A percentile compares a stretch with the other conserved stretches of the same genome.
Evolutionary conservation across 495 filamentous ascomycete genomes (phyloP).

Genomic region (Pseudoneurospora amorphoporcata): DNA sequence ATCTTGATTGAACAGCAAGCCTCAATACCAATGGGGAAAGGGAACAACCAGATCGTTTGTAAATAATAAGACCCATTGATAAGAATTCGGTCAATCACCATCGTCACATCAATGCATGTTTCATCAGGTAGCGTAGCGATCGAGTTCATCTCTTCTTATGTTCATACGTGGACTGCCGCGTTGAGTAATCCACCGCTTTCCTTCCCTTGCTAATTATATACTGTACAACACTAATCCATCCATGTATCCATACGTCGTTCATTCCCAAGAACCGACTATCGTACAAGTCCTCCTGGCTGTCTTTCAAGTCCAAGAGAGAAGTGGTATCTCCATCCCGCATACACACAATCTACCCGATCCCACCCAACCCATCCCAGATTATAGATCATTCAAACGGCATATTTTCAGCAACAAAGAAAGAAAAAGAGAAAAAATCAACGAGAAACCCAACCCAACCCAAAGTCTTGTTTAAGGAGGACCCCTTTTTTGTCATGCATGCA

Average conservation of each 20-base stretch:
- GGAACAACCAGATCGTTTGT: too few relatives aligned
- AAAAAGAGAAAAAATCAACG: neutral
- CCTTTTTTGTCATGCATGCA: neutral
- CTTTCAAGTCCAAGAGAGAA: neutral
- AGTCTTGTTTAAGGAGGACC: neutral
- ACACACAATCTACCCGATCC: neutral
- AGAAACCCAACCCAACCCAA: neutral
- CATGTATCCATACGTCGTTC: neutral
- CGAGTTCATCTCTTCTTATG: neutral
- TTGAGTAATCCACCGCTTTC: neutral
- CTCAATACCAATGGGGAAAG: too few relatives aligned
- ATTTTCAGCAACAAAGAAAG: neutral
- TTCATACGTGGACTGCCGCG: neutral
- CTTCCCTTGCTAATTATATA: neutral
- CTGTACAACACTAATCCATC: neutral
- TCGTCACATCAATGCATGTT: too few relatives aligned
- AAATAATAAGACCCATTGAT: too few relatives aligned
- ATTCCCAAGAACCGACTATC: neutral
- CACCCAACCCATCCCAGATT: neutral
- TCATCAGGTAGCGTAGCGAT: too few relatives aligned
- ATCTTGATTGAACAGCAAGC: too few relatives aligned
- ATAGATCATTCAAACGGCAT: neutral
- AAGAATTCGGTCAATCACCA: too few relatives aligned
- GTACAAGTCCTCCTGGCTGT: neutral
- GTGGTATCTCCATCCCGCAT: neutral